Percentiles rank a stretch among this genome's conserved stretches.
These are phyloP conservation scores for Maudiozyma humilis DNA, from an alignment of 1,139 yeast species.

Conservation along the genomic window DNA sequence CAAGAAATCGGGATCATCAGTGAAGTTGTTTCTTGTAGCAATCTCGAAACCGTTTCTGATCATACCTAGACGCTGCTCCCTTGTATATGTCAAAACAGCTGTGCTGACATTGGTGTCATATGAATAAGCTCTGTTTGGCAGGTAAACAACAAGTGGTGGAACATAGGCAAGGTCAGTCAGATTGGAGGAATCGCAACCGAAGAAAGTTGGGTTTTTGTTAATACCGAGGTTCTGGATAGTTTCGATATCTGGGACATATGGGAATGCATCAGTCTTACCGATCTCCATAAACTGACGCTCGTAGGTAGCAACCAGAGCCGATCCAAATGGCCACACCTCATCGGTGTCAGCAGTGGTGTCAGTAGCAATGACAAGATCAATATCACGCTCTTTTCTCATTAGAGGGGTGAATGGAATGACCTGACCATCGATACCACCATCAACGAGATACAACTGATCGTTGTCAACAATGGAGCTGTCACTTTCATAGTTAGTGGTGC, in stretches of 20 bases:
- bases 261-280: slow-evolving; percentile 64
- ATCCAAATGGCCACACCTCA: slow-evolving; percentile 67
- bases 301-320: slow-evolving; percentile 56
- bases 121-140: slow-evolving; percentile 69
- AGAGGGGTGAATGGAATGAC: slow-evolving; percentile 74
- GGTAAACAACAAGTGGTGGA: slow-evolving; percentile 76
- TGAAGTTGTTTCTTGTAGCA: slow-evolving; percentile 61
- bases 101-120: slow-evolving; percentile 66
- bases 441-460: slow-evolving; percentile 56
- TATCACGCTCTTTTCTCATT: slow-evolving; percentile 57
- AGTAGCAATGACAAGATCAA: slow-evolving; percentile 73
- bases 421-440: slow-evolving; percentile 85
- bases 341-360: slow-evolving; percentile 79
- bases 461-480: slow-evolving; percentile 28
- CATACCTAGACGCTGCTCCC: slow-evolving; percentile 50
- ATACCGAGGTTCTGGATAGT: slow-evolving; percentile 56
- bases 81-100: slow-evolving; percentile 53
- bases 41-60: slow-evolving; percentile 75
- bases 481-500: slow-evolving; percentile 39
- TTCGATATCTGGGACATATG: slow-evolving; percentile 71
- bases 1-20: slow-evolving; percentile 65
- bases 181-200: slow-evolving; percentile 73
- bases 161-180: slow-evolving; percentile 44
- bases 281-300: slow-evolving; percentile 58
- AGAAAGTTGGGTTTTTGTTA: slow-evolving; percentile 60